These are phyloP conservation scores for Apiospora aurea DNA, from an alignment of 2,329 filamentous ascomycete genomes.

Conservation along the genomic window DNA sequence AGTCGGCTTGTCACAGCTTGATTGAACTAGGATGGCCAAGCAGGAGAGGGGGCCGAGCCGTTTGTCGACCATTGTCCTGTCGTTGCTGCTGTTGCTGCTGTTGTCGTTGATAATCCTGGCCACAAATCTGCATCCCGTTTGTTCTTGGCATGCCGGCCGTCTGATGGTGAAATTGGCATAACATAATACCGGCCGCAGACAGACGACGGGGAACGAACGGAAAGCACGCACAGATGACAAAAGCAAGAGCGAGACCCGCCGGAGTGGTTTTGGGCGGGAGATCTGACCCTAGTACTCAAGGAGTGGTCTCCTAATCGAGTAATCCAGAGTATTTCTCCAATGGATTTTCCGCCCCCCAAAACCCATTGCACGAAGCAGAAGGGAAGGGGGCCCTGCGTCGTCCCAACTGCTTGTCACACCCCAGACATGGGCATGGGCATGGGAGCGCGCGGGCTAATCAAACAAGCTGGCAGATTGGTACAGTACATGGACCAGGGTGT, in stretches of 20 bases:
- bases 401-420: background rate
- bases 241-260: background rate
- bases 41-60: no score
- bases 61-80: background rate
- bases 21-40: no score
- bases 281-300: background rate
- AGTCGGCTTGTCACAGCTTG: background rate
- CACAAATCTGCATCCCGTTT: background rate
- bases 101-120: background rate
- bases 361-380: background rate
- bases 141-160: no score
- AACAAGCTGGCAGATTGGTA: background rate
- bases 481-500: background rate
- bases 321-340: constrained; percentile 10
- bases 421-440: background rate
- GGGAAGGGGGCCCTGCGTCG: background rate
- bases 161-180: background rate
- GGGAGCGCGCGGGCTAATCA: constrained; percentile 15
- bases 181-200: background rate
- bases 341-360: constrained; percentile 11
- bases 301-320: constrained; percentile 9
- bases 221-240: background rate
- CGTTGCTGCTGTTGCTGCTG: background rate
- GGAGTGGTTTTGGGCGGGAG: constrained; percentile 6
- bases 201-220: background rate